Evolutionary conservation across 495 filamentous ascomycete genomes (phyloP).

Genomic region (Aspergillus sclerotioniger): DNA sequence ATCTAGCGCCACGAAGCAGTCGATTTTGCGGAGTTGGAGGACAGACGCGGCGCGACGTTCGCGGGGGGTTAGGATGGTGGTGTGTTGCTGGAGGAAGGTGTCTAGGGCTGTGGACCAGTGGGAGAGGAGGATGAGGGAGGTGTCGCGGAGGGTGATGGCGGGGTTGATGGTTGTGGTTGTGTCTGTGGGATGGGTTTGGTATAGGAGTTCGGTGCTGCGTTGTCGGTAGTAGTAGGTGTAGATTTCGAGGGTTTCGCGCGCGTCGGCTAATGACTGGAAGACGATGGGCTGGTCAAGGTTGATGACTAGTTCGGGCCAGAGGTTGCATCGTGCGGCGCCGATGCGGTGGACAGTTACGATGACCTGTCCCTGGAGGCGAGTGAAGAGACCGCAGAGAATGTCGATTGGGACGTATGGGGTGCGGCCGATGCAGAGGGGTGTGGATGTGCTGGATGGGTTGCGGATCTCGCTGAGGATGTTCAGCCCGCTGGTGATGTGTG

Average conservation of each 20-base stretch:
- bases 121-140: background rate
- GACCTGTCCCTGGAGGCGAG: background rate
- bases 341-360: slow-evolving; percentile 1
- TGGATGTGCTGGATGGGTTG: background rate
- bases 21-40: slow-evolving; percentile 1
- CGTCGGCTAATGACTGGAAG: slow-evolving; percentile 2
- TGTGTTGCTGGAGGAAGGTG: background rate
- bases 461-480: slow-evolving; percentile 2
- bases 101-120: background rate
- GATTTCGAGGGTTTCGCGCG: slow-evolving; percentile 1
- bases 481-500: slow-evolving; percentile 2
- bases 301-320: background rate
- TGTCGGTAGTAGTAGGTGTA: slow-evolving; percentile 5
- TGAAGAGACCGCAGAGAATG: background rate
- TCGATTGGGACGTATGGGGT: background rate
- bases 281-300: background rate
- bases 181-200: background rate
- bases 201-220: background rate
- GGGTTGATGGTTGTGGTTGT: background rate
- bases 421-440: background rate
- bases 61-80: background rate
- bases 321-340: background rate
- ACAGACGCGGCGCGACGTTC: background rate
- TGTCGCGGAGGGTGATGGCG: background rate
- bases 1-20: background rate